Evolutionary conservation across 1,284 basidiomycete genomes (phyloP).

Genomic region (Tranzscheliella williamsii): DNA sequence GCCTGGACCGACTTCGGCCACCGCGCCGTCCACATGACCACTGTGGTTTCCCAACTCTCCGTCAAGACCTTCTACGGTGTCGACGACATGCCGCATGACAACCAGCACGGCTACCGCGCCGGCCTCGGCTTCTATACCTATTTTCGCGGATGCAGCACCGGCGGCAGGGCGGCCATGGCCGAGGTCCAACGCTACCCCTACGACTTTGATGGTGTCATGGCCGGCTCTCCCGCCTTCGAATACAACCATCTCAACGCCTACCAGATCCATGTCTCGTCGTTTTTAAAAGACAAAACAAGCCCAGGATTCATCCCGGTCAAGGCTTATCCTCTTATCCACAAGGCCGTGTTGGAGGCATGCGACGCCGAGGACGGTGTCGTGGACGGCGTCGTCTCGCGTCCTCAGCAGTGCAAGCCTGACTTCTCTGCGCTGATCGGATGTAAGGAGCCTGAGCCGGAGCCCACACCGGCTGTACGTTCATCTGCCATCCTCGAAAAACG

Average conservation of each 20-base stretch:
- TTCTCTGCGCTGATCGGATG: slow-evolving; percentile 18
- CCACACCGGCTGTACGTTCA: background rate
- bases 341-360: slow-evolving; percentile 24
- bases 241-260: slow-evolving; percentile 36
- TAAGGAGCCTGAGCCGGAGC: slow-evolving; percentile 2
- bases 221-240: slow-evolving; percentile 34
- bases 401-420: slow-evolving; percentile 25
- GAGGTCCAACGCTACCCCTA: slow-evolving; percentile 26
- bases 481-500: background rate
- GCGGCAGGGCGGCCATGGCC: slow-evolving; percentile 35
- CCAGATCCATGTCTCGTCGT: slow-evolving; percentile 39
- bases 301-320: slow-evolving; percentile 12
- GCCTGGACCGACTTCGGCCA: slow-evolving; percentile 32
- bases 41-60: slow-evolving; percentile 17
- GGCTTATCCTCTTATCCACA: slow-evolving; percentile 19
- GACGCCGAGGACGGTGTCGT: slow-evolving; percentile 30
- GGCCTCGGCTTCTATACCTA: slow-evolving; percentile 23
- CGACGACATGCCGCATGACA: background rate
- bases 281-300: slow-evolving; percentile 11
- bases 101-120: background rate
- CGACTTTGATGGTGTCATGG: slow-evolving; percentile 41
- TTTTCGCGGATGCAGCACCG: slow-evolving; percentile 41
- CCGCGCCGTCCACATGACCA: slow-evolving; percentile 28
- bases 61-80: slow-evolving; percentile 34
- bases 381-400: slow-evolving; percentile 30